Conservation (phyloP, 768 basidiomycete genomes). For the Amanita phalloides region DNA sequence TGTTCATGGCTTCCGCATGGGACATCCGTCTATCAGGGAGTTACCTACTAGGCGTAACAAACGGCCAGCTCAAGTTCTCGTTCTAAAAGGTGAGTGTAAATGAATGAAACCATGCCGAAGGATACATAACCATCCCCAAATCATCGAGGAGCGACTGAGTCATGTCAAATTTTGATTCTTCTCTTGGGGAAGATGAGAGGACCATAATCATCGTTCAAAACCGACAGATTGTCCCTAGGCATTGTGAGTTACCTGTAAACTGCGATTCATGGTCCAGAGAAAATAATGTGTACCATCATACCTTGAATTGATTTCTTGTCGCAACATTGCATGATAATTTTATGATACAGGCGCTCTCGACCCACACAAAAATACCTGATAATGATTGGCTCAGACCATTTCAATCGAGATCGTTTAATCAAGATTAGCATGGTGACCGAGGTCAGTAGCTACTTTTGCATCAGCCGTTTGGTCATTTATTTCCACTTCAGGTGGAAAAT, state of each 20-base stretch:
- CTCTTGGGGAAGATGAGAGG: slow-evolving; percentile 4
- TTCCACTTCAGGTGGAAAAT: slow-evolving; percentile 2
- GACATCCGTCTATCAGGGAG: slow-evolving; percentile 42
- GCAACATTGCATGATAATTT: neutral
- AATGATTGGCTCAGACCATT: neutral
- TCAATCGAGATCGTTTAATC: slow-evolving; percentile 1
- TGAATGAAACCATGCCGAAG: neutral
- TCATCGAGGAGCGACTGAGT: slow-evolving; percentile 36
- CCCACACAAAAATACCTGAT: neutral
- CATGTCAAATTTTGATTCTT: slow-evolving; percentile 31
- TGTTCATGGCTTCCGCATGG: slow-evolving; percentile 54
- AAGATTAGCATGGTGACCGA: neutral
- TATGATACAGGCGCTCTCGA: neutral
- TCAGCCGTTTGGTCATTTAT: neutral
- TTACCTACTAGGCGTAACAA: slow-evolving; percentile 47
- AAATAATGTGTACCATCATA: neutral
- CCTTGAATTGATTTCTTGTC: neutral
- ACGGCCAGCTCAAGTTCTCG: slow-evolving; percentile 48
- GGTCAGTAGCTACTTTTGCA: neutral
- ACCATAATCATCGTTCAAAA: slow-evolving; percentile 24
- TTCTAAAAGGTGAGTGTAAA: slow-evolving; percentile 52
- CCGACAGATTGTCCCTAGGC: slow-evolving; percentile 13
- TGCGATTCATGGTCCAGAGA: neutral
- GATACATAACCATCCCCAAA: slow-evolving; percentile 13
- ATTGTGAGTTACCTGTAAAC: neutral